Conservation (phyloP, 139 green algal species). For the Penium margaritaceum region DNA sequence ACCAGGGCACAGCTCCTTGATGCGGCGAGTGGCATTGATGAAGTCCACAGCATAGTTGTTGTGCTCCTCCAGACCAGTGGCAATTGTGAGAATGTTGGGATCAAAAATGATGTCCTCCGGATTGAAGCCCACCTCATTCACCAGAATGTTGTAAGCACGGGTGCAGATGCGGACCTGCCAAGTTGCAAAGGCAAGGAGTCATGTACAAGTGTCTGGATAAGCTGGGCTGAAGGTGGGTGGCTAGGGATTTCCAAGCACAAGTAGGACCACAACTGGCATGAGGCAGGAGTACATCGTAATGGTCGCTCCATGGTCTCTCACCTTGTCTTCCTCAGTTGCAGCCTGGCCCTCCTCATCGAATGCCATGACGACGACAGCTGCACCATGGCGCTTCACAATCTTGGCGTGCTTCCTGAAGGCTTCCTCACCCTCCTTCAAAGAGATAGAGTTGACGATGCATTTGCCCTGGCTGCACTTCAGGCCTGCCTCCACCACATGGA, state of each 20-base stretch:
- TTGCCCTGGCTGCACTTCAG: constrained; percentile 95
- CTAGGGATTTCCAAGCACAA: too few species aligned
- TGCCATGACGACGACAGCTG: constrained; percentile 94
- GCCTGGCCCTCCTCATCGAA: constrained; percentile 90
- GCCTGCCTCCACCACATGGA: constrained; percentile 90
- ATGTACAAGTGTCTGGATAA: too few species aligned
- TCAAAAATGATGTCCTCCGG: constrained; percentile 97
- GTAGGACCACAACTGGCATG: too few species aligned
- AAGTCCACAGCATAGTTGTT: constrained; percentile 99
- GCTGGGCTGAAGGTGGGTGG: too few species aligned
- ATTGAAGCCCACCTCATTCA: constrained; percentile 89
- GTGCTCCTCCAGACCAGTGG: constrained; percentile 91
- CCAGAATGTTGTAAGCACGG: constrained; percentile 86
- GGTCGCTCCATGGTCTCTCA: too few species aligned
- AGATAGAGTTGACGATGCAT: constrained; percentile 97
- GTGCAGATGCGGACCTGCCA: constrained; percentile 91
- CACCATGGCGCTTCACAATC: constrained; percentile 77
- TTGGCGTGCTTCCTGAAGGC: constrained; percentile 73
- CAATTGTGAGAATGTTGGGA: constrained; percentile 97
- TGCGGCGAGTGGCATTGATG: constrained; percentile 79
- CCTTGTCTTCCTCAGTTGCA: constrained; percentile 66
- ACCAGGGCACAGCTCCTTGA: constrained; percentile 89
- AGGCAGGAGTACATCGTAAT: too few species aligned
- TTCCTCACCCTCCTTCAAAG: constrained; percentile 92
- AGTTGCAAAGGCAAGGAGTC: too few species aligned